phyloP scores from a whole-genome alignment of 805 yeast species.

The Ogataea corticis region DNA sequence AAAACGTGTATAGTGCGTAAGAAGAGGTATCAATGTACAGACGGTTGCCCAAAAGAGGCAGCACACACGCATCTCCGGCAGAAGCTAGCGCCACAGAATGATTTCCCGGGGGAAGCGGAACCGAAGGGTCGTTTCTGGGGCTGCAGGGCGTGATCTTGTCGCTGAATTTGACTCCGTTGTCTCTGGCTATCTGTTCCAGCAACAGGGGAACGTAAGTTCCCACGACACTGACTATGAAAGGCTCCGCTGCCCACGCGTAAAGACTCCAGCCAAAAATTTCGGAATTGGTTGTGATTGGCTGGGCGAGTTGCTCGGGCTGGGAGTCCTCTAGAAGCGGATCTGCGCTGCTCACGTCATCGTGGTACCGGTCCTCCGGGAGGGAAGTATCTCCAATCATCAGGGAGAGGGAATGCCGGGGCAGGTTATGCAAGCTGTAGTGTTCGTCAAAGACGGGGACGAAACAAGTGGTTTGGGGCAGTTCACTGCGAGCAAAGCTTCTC shows the following conservation, averaged over 20 bases:
- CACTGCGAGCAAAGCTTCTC: too few species aligned
- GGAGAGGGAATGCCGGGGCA: too few species aligned
- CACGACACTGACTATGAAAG: conserved; percentile 75
- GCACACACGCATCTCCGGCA: conserved; percentile 30
- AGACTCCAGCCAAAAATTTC: conserved; percentile 69
- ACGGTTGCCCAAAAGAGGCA: conserved; percentile 32
- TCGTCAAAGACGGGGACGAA: too few species aligned
- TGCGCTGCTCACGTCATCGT: neutral
- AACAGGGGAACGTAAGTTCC: conserved; percentile 76
- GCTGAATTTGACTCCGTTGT: conserved; percentile 61
- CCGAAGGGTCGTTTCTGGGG: conserved; percentile 27
- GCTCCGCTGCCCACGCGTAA: conserved; percentile 76
- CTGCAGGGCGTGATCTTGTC: conserved; percentile 62
- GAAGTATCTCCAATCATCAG: neutral
- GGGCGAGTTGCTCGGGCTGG: neutral
- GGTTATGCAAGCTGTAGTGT: too few species aligned
- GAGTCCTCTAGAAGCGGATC: neutral
- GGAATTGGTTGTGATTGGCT: conserved; percentile 35
- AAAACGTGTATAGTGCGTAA: conserved; percentile 71
- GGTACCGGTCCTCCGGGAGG: neutral
- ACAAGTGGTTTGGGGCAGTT: too few species aligned
- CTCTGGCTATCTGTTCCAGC: conserved; percentile 70
- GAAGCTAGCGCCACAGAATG: conserved; percentile 3
- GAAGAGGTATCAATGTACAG: conserved; percentile 68
- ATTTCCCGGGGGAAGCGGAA: conserved; percentile 35